These are phyloP conservation scores for Calocybe gangraenosa DNA, from an alignment of 768 basidiomycete genomes.

Conservation along the genomic window DNA sequence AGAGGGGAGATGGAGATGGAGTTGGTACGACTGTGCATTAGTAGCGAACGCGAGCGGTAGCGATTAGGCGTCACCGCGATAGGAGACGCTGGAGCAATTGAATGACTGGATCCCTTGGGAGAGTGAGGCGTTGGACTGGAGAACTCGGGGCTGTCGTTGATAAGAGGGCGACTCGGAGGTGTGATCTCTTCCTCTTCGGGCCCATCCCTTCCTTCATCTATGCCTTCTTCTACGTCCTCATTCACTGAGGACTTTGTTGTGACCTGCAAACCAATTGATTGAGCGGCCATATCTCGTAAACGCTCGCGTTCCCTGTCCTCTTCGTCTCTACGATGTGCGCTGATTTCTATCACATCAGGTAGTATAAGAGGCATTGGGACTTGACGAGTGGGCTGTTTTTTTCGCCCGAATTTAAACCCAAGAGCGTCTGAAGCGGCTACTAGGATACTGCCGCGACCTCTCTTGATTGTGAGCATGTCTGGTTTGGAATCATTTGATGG, in stretches of 20 bases:
- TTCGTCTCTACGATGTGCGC: conserved; percentile 45
- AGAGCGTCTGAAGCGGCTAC: conserved; percentile 51
- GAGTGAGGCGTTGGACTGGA: conserved; percentile 15
- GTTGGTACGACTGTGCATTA: conserved; percentile 32
- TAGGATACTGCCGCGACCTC: conserved; percentile 43
- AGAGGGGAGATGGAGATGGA: conserved; percentile 34
- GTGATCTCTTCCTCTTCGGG: conserved; percentile 17
- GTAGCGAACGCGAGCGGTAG: conserved; percentile 34
- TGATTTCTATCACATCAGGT: conserved; percentile 74
- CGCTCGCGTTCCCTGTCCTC: conserved; percentile 74
- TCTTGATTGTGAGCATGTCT: conserved; percentile 22
- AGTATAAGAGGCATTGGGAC: conserved; percentile 42
- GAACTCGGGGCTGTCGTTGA: too few relatives aligned
- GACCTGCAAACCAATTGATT: conserved; percentile 66
- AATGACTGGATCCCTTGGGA: conserved; percentile 29
- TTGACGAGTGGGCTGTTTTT: conserved; percentile 32
- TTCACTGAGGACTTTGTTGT: conserved; percentile 31
- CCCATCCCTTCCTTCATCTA: conserved; percentile 31
- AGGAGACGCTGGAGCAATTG: conserved; percentile 23
- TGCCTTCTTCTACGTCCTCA: conserved; percentile 33
- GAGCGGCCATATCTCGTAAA: conserved; percentile 71
- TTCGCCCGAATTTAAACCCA: conserved; percentile 44
- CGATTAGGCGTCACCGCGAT: conserved; percentile 18
- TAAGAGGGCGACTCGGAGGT: too few relatives aligned
- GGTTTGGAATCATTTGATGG: conserved; percentile 18